Percentiles rank a stretch among this genome's conserved stretches.
Conservation (phyloP, 768 basidiomycete genomes). For the Calocera cornea region DNA sequence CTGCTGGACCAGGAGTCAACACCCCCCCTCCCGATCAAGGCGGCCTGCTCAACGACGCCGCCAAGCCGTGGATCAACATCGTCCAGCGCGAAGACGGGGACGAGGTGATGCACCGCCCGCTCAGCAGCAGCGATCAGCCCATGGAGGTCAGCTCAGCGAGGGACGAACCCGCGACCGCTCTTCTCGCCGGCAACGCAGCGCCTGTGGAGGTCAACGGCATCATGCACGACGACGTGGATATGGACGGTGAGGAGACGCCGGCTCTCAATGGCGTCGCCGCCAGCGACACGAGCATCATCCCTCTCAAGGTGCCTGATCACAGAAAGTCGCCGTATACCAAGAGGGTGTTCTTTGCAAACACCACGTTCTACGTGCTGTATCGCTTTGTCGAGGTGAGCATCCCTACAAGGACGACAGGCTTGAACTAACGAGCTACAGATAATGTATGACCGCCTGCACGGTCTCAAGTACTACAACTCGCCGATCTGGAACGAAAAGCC, state of each 20-base stretch:
- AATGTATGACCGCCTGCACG: slow-evolving; percentile 72
- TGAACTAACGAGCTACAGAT: slow-evolving; percentile 37
- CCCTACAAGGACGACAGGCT: slow-evolving; percentile 8
- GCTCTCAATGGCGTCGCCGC: slow-evolving; percentile 25
- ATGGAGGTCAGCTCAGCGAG: background rate
- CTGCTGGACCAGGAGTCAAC: background rate
- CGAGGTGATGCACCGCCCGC: background rate
- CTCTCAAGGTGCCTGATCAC: slow-evolving; percentile 8
- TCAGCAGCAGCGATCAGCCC: background rate
- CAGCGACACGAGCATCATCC: slow-evolving; percentile 18
- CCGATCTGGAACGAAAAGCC: slow-evolving; percentile 34
- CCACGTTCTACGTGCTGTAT: slow-evolving; percentile 80
- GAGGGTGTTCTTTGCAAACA: slow-evolving; percentile 66
- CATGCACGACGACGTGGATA: slow-evolving; percentile 10
- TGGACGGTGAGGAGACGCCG: slow-evolving; percentile 16
- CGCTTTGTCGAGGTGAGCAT: slow-evolving; percentile 71
- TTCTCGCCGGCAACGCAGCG: background rate
- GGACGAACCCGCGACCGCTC: background rate
- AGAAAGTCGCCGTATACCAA: slow-evolving; percentile 17
- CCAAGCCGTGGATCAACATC: background rate
- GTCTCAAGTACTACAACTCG: slow-evolving; percentile 69
- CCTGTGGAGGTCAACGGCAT: slow-evolving; percentile 8
- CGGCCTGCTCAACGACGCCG: background rate
- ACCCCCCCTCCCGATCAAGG: background rate
- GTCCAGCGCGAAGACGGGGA: background rate